Evolutionary conservation across 2,329 filamentous ascomycete genomes (phyloP).

Genomic region (Talaromyces sp.): DNA sequence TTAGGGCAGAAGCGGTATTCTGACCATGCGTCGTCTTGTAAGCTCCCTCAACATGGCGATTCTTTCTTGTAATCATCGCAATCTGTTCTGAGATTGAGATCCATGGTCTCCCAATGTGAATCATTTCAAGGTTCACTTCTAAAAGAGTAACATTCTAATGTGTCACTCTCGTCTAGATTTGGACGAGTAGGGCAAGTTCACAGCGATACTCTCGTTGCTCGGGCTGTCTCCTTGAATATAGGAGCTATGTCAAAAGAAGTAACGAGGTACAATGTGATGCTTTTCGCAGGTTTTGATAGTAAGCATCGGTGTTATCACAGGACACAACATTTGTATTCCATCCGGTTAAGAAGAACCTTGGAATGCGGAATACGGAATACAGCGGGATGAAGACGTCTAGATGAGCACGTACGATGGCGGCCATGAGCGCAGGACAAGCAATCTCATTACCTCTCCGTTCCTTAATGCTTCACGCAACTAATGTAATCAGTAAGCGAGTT

Average conservation of each 20-base stretch:
- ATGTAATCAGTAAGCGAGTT: too few species aligned
- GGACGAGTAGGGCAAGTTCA: too few species aligned
- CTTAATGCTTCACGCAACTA: constrained; percentile 44
- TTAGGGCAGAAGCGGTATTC: neutral
- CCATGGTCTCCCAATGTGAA: too few species aligned
- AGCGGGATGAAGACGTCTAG: constrained; percentile 55
- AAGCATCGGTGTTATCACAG: constrained; percentile 69
- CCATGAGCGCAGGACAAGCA: constrained; percentile 61
- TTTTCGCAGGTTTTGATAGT: constrained; percentile 68
- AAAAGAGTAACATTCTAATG: too few species aligned
- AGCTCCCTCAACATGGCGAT: neutral
- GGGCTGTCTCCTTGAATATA: constrained; percentile 28
- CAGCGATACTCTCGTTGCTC: too few species aligned
- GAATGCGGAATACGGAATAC: too few species aligned
- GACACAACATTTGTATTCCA: constrained; percentile 57
- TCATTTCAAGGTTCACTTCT: too few species aligned
- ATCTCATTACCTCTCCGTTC: constrained; percentile 41
- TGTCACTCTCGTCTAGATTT: neutral
- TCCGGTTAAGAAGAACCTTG: neutral
- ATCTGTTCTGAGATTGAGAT: neutral
- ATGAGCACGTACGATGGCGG: constrained; percentile 55
- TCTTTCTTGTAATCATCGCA: too few species aligned
- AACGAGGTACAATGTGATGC: constrained; percentile 28
- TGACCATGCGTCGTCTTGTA: neutral
- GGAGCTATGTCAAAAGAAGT: constrained; percentile 34